Percentiles rank a stretch among this genome's conserved stretches.
Conservation (phyloP, 2,329 filamentous ascomycete genomes). For the Colletotrichum spaethianum region DNA sequence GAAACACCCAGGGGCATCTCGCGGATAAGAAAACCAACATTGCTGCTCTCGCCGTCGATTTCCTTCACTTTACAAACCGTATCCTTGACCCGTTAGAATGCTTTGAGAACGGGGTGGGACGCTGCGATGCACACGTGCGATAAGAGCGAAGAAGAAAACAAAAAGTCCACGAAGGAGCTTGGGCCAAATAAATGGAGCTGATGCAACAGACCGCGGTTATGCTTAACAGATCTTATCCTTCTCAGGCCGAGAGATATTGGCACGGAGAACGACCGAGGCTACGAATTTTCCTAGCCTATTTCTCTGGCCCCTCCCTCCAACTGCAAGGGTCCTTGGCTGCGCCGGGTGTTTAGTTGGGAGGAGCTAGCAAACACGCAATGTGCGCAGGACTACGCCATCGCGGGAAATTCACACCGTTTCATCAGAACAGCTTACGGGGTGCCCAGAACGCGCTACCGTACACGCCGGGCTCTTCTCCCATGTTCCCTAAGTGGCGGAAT, state of each 20-base stretch:
- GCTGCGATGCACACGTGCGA: not conserved
- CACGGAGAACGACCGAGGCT: constrained; percentile 34
- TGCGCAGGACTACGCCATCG: constrained; percentile 1
- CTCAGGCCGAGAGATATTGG: constrained; percentile 11
- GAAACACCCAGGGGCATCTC: constrained; percentile 21
- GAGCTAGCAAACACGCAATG: not conserved
- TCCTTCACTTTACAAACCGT: constrained; percentile 21
- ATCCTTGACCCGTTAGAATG: constrained; percentile 2
- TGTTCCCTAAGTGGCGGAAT: constrained; percentile 30
- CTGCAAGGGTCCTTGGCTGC: no score
- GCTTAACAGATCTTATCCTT: constrained; percentile 38
- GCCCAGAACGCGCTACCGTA: not conserved
- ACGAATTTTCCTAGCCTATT: constrained; percentile 20
- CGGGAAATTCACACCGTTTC: constrained; percentile 35
- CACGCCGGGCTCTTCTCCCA: not conserved
- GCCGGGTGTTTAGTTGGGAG: not conserved
- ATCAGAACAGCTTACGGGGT: constrained; percentile 17
- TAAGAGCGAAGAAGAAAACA: constrained; percentile 11
- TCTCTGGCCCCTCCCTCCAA: not conserved
- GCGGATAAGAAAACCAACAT: constrained; percentile 18
- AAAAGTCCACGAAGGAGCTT: constrained; percentile 21
- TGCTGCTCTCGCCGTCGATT: constrained; percentile 8
- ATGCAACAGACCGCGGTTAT: constrained; percentile 15
- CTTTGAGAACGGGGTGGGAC: not conserved
- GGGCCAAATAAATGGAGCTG: constrained; percentile 24